These are phyloP conservation scores for Monosporascus sp. DNA, from an alignment of 2,329 filamentous ascomycete species.

Conservation along the genomic window DNA sequence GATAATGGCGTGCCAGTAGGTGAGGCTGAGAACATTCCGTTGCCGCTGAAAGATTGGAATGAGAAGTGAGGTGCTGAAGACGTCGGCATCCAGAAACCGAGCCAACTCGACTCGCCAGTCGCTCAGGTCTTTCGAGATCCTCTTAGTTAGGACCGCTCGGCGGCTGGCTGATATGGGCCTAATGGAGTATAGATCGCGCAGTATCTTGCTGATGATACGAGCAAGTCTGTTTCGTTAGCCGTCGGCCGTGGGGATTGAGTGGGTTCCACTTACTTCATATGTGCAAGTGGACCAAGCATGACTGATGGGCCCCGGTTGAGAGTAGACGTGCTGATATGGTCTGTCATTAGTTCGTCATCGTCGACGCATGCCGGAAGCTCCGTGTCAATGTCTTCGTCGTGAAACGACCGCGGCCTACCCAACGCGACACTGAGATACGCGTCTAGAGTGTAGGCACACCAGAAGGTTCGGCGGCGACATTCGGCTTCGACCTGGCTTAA, in stretches of 20 bases:
- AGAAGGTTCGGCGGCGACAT: constrained; percentile 46
- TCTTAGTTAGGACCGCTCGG: constrained; percentile 20
- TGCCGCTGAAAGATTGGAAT: constrained; percentile 36
- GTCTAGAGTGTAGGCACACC: constrained; percentile 60
- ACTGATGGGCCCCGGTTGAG: constrained; percentile 14
- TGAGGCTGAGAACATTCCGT: constrained; percentile 34
- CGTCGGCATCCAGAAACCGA: constrained; percentile 32
- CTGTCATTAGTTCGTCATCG: constrained; percentile 1
- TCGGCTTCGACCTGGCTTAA: constrained; percentile 31
- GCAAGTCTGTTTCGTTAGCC: background rate
- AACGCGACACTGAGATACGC: constrained; percentile 59
- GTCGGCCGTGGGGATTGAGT: background rate
- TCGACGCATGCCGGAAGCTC: constrained; percentile 39
- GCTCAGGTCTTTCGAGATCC: constrained; percentile 24
- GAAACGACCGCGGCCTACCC: constrained; percentile 55
- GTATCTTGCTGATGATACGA: constrained; percentile 29
- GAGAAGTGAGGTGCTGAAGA: constrained; percentile 25
- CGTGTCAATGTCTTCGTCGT: constrained; percentile 61
- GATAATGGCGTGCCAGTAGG: constrained; percentile 37
- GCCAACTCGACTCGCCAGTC: constrained; percentile 30
- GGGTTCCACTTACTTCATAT: constrained; percentile 25
- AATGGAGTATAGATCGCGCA: constrained; percentile 31
- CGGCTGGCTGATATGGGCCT: constrained; percentile 23
- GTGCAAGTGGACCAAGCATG: constrained; percentile 31
- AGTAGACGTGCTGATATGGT: background rate